Conservation (phyloP, 2,329 filamentous ascomycete genomes). For the Nemania sp. region DNA sequence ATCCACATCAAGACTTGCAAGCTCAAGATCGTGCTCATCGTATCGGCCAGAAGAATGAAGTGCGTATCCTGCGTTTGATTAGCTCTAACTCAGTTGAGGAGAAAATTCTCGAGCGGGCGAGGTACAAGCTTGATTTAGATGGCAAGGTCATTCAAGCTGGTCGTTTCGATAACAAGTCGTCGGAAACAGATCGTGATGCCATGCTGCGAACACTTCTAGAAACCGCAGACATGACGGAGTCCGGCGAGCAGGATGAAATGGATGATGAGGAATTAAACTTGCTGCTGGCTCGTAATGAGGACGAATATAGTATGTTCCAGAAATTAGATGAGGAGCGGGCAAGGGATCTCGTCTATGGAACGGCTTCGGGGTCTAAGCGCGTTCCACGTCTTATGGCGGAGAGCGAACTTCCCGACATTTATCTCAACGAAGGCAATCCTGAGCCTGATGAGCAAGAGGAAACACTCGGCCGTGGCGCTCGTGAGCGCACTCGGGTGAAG, state of each 20-base stretch:
- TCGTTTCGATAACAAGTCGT: constrained; percentile 99
- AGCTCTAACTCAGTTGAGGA: constrained; percentile 98
- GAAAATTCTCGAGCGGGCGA: constrained; percentile 95
- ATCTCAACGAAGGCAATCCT: constrained; percentile 86
- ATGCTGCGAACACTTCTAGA: constrained; percentile 95
- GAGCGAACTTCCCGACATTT: constrained; percentile 91
- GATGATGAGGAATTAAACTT: constrained; percentile 97
- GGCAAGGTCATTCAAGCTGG: constrained; percentile 99
- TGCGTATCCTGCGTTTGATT: constrained; percentile 94
- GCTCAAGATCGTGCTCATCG: constrained; percentile 99
- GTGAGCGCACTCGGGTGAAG: constrained; percentile 92
- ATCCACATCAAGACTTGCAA: constrained; percentile 98
- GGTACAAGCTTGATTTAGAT: constrained; percentile 99
- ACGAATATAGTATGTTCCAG: constrained; percentile 83
- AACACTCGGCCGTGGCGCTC: constrained; percentile 85
- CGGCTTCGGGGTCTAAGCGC: constrained; percentile 68
- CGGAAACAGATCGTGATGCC: constrained; percentile 96
- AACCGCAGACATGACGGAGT: constrained; percentile 76
- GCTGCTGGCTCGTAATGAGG: constrained; percentile 89
- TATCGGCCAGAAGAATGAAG: constrained; percentile 99
- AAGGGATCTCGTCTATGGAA: constrained; percentile 77
- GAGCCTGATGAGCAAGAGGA: constrained; percentile 84
- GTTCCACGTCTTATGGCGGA: constrained; percentile 87
- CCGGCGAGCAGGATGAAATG: constrained; percentile 91
- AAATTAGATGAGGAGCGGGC: constrained; percentile 82